A percentile compares a stretch with the other conserved stretches of the same genome.
Conservation (phyloP, 2,329 filamentous ascomycete species). For the Alternaria alternata region DNA sequence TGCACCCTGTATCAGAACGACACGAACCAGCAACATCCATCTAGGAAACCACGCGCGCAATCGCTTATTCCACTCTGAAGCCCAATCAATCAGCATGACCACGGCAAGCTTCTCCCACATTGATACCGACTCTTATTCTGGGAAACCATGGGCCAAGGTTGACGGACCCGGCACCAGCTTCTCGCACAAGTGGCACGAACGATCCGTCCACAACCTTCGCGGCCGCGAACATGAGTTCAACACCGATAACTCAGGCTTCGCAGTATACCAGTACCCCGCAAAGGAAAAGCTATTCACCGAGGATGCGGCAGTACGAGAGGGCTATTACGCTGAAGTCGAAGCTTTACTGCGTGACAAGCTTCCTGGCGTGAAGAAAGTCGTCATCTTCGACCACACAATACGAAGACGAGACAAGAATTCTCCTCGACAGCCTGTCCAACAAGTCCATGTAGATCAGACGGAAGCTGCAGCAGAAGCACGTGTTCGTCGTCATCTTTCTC, state of each 20-base stretch:
- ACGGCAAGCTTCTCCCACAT: slow-evolving; percentile 68
- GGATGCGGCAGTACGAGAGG: slow-evolving; percentile 61
- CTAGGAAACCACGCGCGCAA: background rate
- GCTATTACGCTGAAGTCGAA: slow-evolving; percentile 71
- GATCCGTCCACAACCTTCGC: slow-evolving; percentile 65
- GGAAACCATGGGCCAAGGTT: slow-evolving; percentile 71
- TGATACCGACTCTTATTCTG: slow-evolving; percentile 61
- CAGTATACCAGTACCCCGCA: slow-evolving; percentile 62
- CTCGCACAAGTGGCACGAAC: slow-evolving; percentile 55
- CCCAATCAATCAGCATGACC: slow-evolving; percentile 59
- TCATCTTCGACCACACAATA: slow-evolving; percentile 78
- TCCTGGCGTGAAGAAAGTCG: slow-evolving; percentile 65
- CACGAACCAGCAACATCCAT: background rate
- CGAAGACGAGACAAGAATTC: slow-evolving; percentile 63
- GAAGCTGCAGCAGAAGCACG: slow-evolving; percentile 67
- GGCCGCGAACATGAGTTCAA: slow-evolving; percentile 60
- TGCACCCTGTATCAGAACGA: background rate
- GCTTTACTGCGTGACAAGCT: slow-evolving; percentile 63
- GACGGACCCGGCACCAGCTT: slow-evolving; percentile 67
- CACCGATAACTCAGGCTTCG: slow-evolving; percentile 67
- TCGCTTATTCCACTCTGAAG: background rate
- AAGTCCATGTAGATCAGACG: slow-evolving; percentile 77
- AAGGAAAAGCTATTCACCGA: slow-evolving; percentile 64
- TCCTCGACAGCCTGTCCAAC: slow-evolving; percentile 71
- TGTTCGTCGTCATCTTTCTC: slow-evolving; percentile 67